Conservation (phyloP, 1,284 basidiomycete genomes). For the Spongispora temasekensis region DNA sequence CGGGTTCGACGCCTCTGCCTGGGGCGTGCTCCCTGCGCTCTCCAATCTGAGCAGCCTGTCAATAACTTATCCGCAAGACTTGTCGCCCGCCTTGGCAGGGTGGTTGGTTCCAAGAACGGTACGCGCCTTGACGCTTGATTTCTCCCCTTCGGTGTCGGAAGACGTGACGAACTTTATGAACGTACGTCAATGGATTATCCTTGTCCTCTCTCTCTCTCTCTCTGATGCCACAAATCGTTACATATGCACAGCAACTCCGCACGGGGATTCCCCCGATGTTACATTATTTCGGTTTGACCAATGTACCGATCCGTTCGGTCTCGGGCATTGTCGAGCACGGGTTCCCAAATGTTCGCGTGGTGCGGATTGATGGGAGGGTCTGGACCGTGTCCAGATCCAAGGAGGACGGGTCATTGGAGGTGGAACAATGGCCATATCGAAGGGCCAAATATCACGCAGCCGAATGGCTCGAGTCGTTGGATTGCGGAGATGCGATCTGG, state of each 20-base stretch:
- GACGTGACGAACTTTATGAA: slow-evolving; percentile 35
- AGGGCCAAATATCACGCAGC: slow-evolving; percentile 50
- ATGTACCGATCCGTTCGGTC: slow-evolving; percentile 48
- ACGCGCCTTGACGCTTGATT: slow-evolving; percentile 51
- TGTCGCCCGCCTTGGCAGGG: slow-evolving; percentile 60
- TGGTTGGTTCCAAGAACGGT: slow-evolving; percentile 68
- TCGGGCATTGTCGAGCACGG: slow-evolving; percentile 52
- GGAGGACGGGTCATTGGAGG: slow-evolving; percentile 35
- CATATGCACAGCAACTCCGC: slow-evolving; percentile 57
- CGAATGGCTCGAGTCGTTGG: slow-evolving; percentile 65
- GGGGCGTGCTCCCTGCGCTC: slow-evolving; percentile 68
- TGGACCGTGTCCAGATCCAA: slow-evolving; percentile 47
- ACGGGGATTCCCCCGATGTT: slow-evolving; percentile 55
- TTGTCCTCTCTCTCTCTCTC: neutral
- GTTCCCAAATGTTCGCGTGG: slow-evolving; percentile 59
- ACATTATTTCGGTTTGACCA: slow-evolving; percentile 54
- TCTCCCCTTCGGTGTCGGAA: slow-evolving; percentile 39
- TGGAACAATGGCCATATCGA: slow-evolving; percentile 58
- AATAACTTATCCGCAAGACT: slow-evolving; percentile 64
- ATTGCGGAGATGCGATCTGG: slow-evolving; percentile 51
- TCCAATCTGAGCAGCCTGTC: slow-evolving; percentile 49
- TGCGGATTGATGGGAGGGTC: slow-evolving; percentile 53
- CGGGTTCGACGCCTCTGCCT: slow-evolving; percentile 66
- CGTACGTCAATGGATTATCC: slow-evolving; percentile 30
- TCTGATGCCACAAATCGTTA: slow-evolving; percentile 4